A percentile compares a stretch with the other conserved stretches of the same genome.
Evolutionary conservation across 345 rosid genomes (phyloP).

Genomic region (Abelmoschus esculentus): DNA sequence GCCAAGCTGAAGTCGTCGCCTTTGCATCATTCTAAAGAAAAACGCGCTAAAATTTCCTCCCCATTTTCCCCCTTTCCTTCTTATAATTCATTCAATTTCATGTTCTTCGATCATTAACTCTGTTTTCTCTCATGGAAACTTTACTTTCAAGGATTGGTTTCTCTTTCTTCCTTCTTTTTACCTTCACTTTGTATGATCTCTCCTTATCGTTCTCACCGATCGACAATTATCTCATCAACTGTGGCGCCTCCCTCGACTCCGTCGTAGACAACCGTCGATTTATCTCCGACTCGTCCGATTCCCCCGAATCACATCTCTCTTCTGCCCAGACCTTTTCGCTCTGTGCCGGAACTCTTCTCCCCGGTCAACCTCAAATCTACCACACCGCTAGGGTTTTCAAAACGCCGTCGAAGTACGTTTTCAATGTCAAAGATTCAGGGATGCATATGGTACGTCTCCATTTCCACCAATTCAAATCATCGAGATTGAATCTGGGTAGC

Average conservation of each 20-base stretch:
- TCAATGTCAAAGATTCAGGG: constrained; percentile 53
- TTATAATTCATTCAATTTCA: neutral
- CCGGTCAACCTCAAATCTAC: constrained; percentile 41
- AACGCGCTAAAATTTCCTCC: neutral
- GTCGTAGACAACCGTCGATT: constrained; percentile 54
- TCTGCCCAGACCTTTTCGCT: constrained; percentile 33
- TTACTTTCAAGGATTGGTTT: neutral
- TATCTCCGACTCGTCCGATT: constrained; percentile 34
- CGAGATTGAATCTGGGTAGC: constrained; percentile 26
- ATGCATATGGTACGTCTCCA: constrained; percentile 76
- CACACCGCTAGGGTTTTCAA: constrained; percentile 56
- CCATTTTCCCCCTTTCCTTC: neutral
- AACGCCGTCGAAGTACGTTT: constrained; percentile 50
- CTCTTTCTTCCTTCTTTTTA: constrained; percentile 12
- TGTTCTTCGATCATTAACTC: neutral
- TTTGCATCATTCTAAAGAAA: neutral
- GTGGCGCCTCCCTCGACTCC: constrained; percentile 59
- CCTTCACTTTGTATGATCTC: constrained; percentile 13
- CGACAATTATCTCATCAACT: constrained; percentile 58
- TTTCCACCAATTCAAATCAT: constrained; percentile 43
- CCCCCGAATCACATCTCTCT: constrained; percentile 23
- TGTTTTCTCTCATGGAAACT: constrained; percentile 20
- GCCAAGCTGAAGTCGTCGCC: neutral
- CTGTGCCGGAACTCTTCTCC: constrained; percentile 19
- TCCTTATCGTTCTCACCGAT: constrained; percentile 38